These are phyloP conservation scores for Biscogniauxia mediterranea DNA, from an alignment of 2,329 filamentous ascomycete species.

Conservation along the genomic window DNA sequence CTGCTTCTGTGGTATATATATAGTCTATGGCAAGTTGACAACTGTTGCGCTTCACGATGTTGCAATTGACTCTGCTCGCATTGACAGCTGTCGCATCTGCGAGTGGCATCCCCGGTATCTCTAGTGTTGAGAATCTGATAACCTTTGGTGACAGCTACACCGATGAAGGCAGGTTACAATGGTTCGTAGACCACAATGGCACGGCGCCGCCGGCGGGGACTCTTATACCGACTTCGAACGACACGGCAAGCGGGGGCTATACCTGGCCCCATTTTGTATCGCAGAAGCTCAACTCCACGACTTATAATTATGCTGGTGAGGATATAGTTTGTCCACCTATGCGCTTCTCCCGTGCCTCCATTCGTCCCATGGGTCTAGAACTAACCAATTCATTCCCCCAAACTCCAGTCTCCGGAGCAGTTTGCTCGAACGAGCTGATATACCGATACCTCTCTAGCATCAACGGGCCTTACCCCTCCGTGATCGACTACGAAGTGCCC, in stretches of 20 bases:
- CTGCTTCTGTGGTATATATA: background rate
- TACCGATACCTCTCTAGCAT: constrained; percentile 52
- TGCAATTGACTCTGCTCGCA: constrained; percentile 5
- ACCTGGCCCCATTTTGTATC: constrained; percentile 68
- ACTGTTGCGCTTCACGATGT: background rate
- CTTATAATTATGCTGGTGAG: constrained; percentile 63
- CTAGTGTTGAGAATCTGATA: constrained; percentile 58
- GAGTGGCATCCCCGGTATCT: background rate
- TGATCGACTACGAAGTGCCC: constrained; percentile 60
- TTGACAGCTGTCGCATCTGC: constrained; percentile 1
- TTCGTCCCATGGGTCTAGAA: background rate
- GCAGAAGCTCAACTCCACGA: constrained; percentile 53
- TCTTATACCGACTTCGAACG: constrained; percentile 43
- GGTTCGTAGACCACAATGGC: constrained; percentile 59
- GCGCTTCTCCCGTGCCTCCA: background rate
- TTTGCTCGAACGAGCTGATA: constrained; percentile 68
- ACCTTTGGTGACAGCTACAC: constrained; percentile 77
- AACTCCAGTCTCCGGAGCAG: constrained; percentile 61
- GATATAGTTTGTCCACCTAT: background rate
- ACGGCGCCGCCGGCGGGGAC: constrained; percentile 60
- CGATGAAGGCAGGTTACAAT: constrained; percentile 65
- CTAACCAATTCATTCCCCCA: background rate
- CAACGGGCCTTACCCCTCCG: constrained; percentile 57
- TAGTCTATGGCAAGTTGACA: background rate
- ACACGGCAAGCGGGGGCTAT: constrained; percentile 63